These are phyloP conservation scores for Cryptococcus amylolentus DNA, from an alignment of 1,284 basidiomycete species.

Conservation along the genomic window DNA sequence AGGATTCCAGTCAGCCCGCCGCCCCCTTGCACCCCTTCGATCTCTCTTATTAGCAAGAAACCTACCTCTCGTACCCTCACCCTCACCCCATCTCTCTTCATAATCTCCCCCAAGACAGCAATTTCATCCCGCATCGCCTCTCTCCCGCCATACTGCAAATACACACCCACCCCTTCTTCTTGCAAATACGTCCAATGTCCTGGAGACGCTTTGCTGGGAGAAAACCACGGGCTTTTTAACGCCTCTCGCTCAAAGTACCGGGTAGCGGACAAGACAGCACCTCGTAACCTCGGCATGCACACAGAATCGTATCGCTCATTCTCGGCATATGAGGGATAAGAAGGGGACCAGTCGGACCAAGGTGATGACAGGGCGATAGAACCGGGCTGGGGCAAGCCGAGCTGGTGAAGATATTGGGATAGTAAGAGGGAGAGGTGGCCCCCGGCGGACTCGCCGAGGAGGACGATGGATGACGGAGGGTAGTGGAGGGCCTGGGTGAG, in stretches of 20 bases:
- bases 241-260: constrained; percentile 16
- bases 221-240: constrained; percentile 16
- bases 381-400: constrained; percentile 53
- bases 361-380: constrained; percentile 58
- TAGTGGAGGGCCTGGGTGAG: constrained; percentile 52
- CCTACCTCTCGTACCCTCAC: constrained; percentile 20
- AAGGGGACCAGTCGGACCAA: constrained; percentile 54
- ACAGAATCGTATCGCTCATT: constrained; percentile 16
- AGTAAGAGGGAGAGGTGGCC: constrained; percentile 60
- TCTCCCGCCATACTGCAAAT: constrained; percentile 34
- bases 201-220: constrained; percentile 17
- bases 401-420: constrained; percentile 17
- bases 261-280: constrained; percentile 11
- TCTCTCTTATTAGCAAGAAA: background rate
- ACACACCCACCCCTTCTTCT: constrained; percentile 18
- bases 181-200: constrained; percentile 20
- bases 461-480: constrained; percentile 55
- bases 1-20: background rate
- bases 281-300: constrained; percentile 6
- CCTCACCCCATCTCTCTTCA: constrained; percentile 34
- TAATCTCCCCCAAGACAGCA: constrained; percentile 20
- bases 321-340: constrained; percentile 14
- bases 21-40: background rate
- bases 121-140: constrained; percentile 39
- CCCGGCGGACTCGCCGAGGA: constrained; percentile 65